These are phyloP conservation scores for Teunomyces lycoperdinae DNA, from an alignment of 805 yeast species.

Conservation along the genomic window DNA sequence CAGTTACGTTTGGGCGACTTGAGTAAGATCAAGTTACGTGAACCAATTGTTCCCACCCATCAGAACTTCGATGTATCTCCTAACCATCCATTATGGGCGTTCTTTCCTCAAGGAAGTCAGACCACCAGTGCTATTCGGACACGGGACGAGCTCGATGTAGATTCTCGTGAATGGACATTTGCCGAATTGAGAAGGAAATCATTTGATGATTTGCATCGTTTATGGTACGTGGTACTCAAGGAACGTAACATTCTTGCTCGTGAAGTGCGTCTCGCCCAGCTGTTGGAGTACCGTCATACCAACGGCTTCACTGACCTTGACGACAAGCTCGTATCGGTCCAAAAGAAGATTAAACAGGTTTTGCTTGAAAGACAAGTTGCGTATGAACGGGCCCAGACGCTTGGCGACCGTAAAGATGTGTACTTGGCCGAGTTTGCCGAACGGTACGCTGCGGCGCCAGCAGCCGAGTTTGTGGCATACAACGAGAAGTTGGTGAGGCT, in stretches of 20 bases:
- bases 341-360: slow-evolving; percentile 73
- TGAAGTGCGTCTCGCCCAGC: slow-evolving; percentile 60
- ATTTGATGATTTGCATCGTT: slow-evolving; percentile 84
- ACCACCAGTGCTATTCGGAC: slow-evolving; percentile 56
- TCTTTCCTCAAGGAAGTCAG: slow-evolving; percentile 57
- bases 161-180: slow-evolving; percentile 80
- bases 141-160: slow-evolving; percentile 47
- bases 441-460: slow-evolving; percentile 53
- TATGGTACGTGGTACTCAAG: slow-evolving; percentile 85
- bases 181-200: slow-evolving; percentile 88
- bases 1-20: slow-evolving; percentile 20
- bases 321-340: slow-evolving; percentile 33
- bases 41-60: slow-evolving; percentile 84
- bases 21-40: slow-evolving; percentile 54
- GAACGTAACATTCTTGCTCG: slow-evolving; percentile 79
- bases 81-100: slow-evolving; percentile 94
- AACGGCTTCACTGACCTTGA: slow-evolving; percentile 41
- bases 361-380: slow-evolving; percentile 81
- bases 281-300: slow-evolving; percentile 23
- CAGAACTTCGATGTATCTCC: slow-evolving; percentile 69
- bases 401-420: slow-evolving; percentile 41
- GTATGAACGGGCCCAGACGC: slow-evolving; percentile 54
- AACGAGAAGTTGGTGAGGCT: slow-evolving; percentile 73
- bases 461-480: slow-evolving; percentile 47
- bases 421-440: slow-evolving; percentile 57